phyloP scores from a whole-genome alignment of 257 asterid species.

The Solanum gandarillasii region DNA sequence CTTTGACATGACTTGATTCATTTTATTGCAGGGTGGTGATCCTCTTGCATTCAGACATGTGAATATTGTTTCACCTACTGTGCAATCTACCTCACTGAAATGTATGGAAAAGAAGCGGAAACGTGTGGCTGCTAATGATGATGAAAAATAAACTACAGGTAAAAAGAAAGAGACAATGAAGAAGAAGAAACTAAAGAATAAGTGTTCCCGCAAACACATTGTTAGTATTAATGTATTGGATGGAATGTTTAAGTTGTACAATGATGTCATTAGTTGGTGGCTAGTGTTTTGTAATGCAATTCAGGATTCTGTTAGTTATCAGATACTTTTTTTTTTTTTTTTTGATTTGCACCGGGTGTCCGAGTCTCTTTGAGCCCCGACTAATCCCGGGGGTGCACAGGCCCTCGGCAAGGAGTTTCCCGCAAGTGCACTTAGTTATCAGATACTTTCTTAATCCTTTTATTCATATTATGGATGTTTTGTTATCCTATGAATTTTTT shows the following conservation, averaged over 20 bases:
- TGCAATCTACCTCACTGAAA: neutral
- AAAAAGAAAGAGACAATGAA: neutral
- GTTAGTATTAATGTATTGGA: neutral
- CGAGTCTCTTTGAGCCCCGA: too few relatives aligned
- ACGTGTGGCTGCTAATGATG: neutral
- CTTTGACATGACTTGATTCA: neutral
- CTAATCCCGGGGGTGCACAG: too few relatives aligned
- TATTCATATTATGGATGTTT: neutral
- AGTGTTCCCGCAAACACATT: neutral
- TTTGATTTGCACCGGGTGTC: too few relatives aligned
- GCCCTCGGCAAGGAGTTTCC: too few relatives aligned
- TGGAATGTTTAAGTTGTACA: neutral
- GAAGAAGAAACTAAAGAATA: neutral
- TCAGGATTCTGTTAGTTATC: neutral
- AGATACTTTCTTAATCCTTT: neutral
- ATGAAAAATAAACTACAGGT: neutral
- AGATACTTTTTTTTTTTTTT: too few relatives aligned
- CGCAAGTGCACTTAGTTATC: too few relatives aligned
- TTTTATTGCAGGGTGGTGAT: neutral
- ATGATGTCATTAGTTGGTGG: neutral
- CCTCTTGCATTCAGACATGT: neutral
- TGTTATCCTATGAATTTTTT: neutral
- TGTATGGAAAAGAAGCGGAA: neutral
- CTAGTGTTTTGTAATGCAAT: neutral
- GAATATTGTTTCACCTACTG: neutral